These are phyloP conservation scores for Madurella fahalii DNA, from an alignment of 2,329 filamentous ascomycete species.

Conservation along the genomic window DNA sequence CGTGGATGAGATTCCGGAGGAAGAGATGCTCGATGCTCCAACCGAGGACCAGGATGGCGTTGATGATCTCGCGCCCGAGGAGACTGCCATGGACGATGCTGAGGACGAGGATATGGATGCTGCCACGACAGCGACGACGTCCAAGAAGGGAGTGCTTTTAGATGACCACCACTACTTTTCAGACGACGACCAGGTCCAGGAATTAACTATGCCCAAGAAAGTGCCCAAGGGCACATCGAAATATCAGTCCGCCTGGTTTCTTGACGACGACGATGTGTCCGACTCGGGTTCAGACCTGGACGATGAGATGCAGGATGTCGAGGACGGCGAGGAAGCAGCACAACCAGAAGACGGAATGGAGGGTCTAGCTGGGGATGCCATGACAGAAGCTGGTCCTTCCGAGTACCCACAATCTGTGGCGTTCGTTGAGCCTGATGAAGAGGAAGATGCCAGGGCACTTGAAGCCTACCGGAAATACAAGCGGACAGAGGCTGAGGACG, in stretches of 20 bases:
- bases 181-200: conserved; percentile 67
- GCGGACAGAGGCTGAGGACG: conserved; percentile 77
- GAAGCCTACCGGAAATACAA: conserved; percentile 76
- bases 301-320: conserved; percentile 54
- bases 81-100: conserved; percentile 69
- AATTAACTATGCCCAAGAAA: conserved; percentile 61
- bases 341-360: conserved; percentile 81
- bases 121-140: conserved; percentile 42
- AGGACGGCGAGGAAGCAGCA: conserved; percentile 52
- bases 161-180: conserved; percentile 99
- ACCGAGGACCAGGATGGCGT: conserved; percentile 79
- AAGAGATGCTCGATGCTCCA: conserved; percentile 64
- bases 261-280: conserved; percentile 69
- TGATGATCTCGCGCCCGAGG: conserved; percentile 80
- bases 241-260: conserved; percentile 92
- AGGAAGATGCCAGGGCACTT: conserved; percentile 70
- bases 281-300: conserved; percentile 82
- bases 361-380: conserved; percentile 59
- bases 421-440: conserved; percentile 82
- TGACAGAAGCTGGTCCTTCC: conserved; percentile 71
- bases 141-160: conserved; percentile 81
- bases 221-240: conserved; percentile 87
- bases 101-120: conserved; percentile 52
- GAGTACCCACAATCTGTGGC: conserved; percentile 93
- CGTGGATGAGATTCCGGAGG: conserved; percentile 54